phyloP scores from a whole-genome alignment of 257 asterid species.

The Pogostemon cablin region DNA sequence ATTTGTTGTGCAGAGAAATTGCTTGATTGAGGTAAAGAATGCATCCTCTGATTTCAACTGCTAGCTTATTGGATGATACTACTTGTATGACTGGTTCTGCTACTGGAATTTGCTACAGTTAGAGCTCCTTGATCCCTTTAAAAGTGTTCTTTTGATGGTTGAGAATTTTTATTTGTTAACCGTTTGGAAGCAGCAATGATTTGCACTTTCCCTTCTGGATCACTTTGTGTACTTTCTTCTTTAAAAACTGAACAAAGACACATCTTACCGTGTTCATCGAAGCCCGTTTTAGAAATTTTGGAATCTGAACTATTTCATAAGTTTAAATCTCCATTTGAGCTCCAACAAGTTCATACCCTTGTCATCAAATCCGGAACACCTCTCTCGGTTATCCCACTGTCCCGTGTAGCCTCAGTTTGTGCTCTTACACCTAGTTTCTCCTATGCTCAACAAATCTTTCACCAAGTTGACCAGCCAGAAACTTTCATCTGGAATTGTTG shows the following conservation, averaged over 20 bases:
- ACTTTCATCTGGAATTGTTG: conserved; percentile 51
- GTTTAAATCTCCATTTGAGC: conserved; percentile 51
- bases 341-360: conserved; percentile 53
- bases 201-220: conserved; percentile 23
- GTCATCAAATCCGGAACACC: conserved; percentile 50
- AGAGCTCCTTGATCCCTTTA: neutral
- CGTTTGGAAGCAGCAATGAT: conserved; percentile 27
- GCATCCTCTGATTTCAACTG: neutral
- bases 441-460: conserved; percentile 53
- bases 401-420: conserved; percentile 63
- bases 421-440: conserved; percentile 61
- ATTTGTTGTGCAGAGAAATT: neutral
- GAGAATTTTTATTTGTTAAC: neutral
- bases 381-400: conserved; percentile 51
- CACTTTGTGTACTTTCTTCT: conserved; percentile 26
- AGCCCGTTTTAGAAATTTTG: conserved; percentile 26
- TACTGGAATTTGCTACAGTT: neutral
- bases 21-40: neutral
- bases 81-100: neutral
- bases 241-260: conserved; percentile 22
- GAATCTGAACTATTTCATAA: conserved; percentile 32
- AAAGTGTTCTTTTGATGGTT: conserved; percentile 11
- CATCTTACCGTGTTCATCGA: conserved; percentile 14
- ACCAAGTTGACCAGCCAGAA: conserved; percentile 30
- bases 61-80: neutral